Evolutionary conservation across 208 protist genomes (phyloP).

Genomic region (Naegleria gruberi): DNA sequence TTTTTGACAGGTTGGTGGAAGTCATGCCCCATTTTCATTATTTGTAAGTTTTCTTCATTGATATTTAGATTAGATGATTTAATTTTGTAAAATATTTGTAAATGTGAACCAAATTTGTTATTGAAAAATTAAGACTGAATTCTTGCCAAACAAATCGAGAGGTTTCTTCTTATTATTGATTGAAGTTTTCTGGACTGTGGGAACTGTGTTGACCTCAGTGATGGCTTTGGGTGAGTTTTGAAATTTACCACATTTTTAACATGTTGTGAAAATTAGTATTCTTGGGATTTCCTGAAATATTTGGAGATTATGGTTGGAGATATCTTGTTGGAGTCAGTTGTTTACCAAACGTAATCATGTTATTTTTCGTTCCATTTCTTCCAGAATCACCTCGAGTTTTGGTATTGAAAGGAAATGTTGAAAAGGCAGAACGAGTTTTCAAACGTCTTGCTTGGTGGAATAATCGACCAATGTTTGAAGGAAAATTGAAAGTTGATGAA

Average conservation of each 20-base stretch:
- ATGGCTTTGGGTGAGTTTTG: background rate
- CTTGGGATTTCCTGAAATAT: background rate
- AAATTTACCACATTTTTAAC: background rate
- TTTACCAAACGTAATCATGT: background rate
- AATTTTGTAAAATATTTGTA: no score
- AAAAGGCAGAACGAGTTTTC: background rate
- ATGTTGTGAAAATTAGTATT: background rate
- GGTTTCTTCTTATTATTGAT: background rate
- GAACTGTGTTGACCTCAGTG: background rate
- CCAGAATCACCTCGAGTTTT: background rate
- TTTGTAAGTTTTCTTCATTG: no score
- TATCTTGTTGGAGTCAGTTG: background rate
- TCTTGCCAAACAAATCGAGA: background rate
- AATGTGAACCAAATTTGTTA: no score
- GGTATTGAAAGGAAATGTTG: background rate
- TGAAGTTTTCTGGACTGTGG: slow-evolving; percentile 9
- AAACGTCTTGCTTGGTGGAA: background rate
- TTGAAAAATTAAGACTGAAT: no score
- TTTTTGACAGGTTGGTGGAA: background rate
- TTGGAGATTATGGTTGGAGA: background rate
- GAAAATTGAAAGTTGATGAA: background rate
- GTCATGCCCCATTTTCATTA: background rate
- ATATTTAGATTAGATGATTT: no score
- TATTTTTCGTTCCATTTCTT: background rate
- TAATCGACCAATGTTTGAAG: background rate